These are phyloP conservation scores for Nannizzia gypsea DNA, from an alignment of 2,329 filamentous ascomycete genomes.

Conservation along the genomic window DNA sequence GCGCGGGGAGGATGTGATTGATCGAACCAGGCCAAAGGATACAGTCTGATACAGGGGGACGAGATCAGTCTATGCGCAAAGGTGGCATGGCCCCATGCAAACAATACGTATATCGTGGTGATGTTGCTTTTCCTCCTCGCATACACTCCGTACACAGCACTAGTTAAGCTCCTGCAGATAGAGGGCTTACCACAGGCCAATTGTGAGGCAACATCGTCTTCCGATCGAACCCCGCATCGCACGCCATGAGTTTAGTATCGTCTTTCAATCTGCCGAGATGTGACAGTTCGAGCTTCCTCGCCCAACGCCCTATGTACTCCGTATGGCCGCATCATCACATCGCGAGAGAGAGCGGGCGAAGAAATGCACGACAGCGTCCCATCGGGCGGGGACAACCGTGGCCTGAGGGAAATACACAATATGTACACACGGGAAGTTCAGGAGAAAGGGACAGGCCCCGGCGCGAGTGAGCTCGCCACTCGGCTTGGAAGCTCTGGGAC, in stretches of 20 bases:
- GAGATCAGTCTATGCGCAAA: background rate
- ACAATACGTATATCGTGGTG: background rate
- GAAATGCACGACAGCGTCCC: background rate
- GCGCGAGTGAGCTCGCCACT: background rate
- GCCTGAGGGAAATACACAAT: conserved; percentile 2
- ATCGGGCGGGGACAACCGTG: background rate
- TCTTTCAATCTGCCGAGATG: background rate
- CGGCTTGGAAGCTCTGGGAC: background rate
- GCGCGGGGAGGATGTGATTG: conserved; percentile 3
- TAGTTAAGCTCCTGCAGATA: background rate
- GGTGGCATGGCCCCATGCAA: background rate
- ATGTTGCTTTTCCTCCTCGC: background rate
- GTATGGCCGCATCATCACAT: too few relatives aligned
- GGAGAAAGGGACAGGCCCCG: background rate
- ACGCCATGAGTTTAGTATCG: conserved; percentile 2
- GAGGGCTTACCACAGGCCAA: background rate
- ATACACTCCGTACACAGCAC: background rate
- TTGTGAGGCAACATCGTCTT: background rate
- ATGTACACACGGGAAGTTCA: background rate
- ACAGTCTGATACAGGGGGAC: background rate
- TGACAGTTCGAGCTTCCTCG: background rate
- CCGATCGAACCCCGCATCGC: conserved; percentile 2
- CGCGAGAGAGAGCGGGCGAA: background rate
- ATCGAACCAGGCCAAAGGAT: background rate
- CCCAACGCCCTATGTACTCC: background rate